Evolutionary conservation across 495 filamentous ascomycete species (phyloP).

Genomic region (Penicillium nucicola): DNA sequence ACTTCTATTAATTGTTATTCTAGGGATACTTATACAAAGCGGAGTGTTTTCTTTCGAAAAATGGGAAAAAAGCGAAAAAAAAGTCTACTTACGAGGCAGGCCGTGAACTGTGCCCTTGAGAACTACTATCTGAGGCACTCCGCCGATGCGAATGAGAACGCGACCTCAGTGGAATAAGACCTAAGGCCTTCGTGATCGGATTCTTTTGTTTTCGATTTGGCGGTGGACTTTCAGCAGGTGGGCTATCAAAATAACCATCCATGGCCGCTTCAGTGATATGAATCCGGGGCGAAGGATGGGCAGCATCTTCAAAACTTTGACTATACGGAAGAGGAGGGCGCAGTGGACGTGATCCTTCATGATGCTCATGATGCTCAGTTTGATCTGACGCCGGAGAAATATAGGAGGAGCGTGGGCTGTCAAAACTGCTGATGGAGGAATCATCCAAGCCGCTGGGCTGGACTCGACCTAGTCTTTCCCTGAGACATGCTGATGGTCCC

Average conservation of each 20-base stretch:
- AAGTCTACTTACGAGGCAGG: constrained; percentile 16
- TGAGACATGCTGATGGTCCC: constrained; percentile 31
- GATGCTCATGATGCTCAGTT: neutral
- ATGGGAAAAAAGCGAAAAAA: no score
- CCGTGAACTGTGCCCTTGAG: constrained; percentile 14
- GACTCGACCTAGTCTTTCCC: constrained; percentile 25
- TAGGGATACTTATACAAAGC: neutral
- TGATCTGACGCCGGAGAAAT: constrained; percentile 6
- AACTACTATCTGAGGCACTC: constrained; percentile 16
- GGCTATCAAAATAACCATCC: constrained; percentile 23
- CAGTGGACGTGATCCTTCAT: constrained; percentile 8
- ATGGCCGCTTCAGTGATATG: constrained; percentile 30
- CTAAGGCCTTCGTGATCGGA: constrained; percentile 9
- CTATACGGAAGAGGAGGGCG: constrained; percentile 22
- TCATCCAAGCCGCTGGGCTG: constrained; percentile 25
- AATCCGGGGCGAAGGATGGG: constrained; percentile 25
- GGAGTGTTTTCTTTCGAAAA: no score
- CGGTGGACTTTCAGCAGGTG: constrained; percentile 19
- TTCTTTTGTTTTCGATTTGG: constrained; percentile 6
- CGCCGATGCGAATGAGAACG: constrained; percentile 10
- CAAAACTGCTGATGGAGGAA: constrained; percentile 34
- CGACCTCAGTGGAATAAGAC: constrained; percentile 3
- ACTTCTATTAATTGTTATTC: constrained; percentile 1
- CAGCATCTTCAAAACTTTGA: constrained; percentile 21
- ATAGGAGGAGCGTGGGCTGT: constrained; percentile 28